A percentile compares a stretch with the other conserved stretches of the same genome.
Conservation (phyloP, 169 alveolate genomes). For the Toxoplasma gondii region DNA sequence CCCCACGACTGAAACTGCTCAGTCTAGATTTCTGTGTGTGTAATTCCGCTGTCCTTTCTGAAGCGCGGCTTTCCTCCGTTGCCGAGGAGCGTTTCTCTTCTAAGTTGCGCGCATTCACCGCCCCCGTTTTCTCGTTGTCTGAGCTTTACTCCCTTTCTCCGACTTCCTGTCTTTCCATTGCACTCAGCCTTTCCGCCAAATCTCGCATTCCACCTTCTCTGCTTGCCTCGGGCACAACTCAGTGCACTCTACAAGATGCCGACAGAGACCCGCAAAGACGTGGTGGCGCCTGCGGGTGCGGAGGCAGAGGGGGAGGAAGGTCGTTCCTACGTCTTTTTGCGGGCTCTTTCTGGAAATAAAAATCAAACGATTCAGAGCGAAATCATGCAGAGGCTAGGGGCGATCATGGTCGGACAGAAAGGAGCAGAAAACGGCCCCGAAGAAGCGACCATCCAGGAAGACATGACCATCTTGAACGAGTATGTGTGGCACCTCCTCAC, state of each 20-base stretch:
- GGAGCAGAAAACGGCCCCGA: background rate
- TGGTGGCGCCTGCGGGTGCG: background rate
- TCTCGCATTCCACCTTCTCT: background rate
- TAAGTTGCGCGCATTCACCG: no score
- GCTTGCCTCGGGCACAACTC: background rate
- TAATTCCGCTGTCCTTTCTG: no score
- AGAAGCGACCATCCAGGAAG: background rate
- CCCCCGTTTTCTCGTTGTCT: background rate
- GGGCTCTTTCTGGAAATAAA: background rate
- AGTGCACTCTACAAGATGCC: background rate
- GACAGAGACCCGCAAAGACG: background rate
- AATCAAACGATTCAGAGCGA: background rate
- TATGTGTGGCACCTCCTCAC: slow-evolving; percentile 27
- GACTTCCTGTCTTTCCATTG: background rate
- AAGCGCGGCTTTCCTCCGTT: no score
- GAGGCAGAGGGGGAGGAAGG: background rate
- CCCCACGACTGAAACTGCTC: no score
- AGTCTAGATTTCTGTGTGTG: no score
- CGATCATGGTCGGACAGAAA: background rate
- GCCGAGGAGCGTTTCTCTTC: no score
- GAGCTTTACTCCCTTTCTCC: background rate
- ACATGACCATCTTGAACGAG: background rate
- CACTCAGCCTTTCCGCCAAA: background rate
- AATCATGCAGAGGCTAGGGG: background rate
- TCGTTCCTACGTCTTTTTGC: background rate